Evolutionary conservation across 2,329 filamentous ascomycete species (phyloP), one percentile per base, ranked within the genome.

Genomic region (Aspergillus brunneoviolaceus): DNA sequence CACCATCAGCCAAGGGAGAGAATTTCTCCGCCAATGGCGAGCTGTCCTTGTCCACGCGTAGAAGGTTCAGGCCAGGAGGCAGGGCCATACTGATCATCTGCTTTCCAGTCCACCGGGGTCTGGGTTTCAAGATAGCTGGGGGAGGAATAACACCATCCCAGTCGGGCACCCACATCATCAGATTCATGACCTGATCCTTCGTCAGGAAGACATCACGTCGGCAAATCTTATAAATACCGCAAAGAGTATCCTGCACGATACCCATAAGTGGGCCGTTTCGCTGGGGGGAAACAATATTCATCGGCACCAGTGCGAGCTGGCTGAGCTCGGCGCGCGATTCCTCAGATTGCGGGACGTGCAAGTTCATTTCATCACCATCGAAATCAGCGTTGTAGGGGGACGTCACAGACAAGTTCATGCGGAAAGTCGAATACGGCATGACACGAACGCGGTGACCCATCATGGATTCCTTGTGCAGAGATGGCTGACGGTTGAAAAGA

Each of bases 351-450:
- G 95, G 96, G 55, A 99, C 96, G 85, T 99, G 95, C 80, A 99
- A 87, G 75, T 99, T 99, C 95, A 99, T 99, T 79, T 99, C 95
- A 76, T 99, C 95, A 80, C 95, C 95, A 73, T 99, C 95, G 80
- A 99, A 99, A 90, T 99, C 95, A 70, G 95, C 95, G 80, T 99
- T 99, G 83, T 99, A 99, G 0, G 95, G 95, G 29, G 93, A 96
- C 0, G 96, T 99, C 72, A 99, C 95, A 0, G 95, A 99, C 68
- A 99, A 79, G 72, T 99, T 99, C 51, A 99, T 85, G 65, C 95
- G 89, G 83, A 99, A 99, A 1, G 95, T 99, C 5, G 95, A 99
- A 77, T 96, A 99, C 3, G 95, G 95, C 93, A 99, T 98, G 62
- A 99, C 95, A 62, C 89, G 89, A 64, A 99, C 95, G 69, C 92